Evolutionary conservation across 106 monocot genomes (phyloP), one percentile per base, ranked within the genome.

Genomic region (Dendrobium nobile): DNA sequence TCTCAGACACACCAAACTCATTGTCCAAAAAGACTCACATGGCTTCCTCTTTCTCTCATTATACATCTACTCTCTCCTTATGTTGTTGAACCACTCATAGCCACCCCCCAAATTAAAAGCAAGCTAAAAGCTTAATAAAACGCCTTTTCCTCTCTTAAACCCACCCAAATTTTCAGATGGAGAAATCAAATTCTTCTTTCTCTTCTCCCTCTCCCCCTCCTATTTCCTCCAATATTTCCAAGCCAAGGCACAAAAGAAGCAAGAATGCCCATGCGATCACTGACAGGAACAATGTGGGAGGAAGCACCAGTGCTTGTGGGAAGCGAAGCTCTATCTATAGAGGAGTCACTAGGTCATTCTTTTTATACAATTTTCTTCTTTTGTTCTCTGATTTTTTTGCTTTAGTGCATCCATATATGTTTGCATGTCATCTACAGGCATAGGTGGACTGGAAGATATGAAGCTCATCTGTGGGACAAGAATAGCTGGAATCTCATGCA

Each of bases 291-390:
- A 78, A 79, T 45, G 80, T 74, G 61, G 61, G n/a, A n/a, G 61
- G 61, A n/a, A 61, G 61, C n/a, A 61, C 19, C n/a, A 61, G 51
- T 13, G 51, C 22, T 22, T 61, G 61, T 22, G 83, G 82, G 6
- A 87, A 83, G 85, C 85, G 86, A 78, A 93, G 88, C 83, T 93
- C 93, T 75, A 81, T 90, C 78, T 90, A 93, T 80, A 87, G 93
- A 90, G 93, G 93, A 28, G 93, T 93, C 77, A 93, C 93, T 17
- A 93, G 86, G 93, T 93, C 24, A 9, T 42, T 73, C 16, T 40
- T 73, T 37, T 37, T 41, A 41, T 73, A 40, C 72, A 31, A 20
- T 28, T 40, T 47, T 51, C 3, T 15, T 51, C 1, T 51, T 51
- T 73, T 37, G 37, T 3, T 37, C 37, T 37, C 37, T 37, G 37